Base-by-base conservation (phyloP, 2,329 filamentous ascomycete genomes). In the Cladosporium sp. region DNA sequence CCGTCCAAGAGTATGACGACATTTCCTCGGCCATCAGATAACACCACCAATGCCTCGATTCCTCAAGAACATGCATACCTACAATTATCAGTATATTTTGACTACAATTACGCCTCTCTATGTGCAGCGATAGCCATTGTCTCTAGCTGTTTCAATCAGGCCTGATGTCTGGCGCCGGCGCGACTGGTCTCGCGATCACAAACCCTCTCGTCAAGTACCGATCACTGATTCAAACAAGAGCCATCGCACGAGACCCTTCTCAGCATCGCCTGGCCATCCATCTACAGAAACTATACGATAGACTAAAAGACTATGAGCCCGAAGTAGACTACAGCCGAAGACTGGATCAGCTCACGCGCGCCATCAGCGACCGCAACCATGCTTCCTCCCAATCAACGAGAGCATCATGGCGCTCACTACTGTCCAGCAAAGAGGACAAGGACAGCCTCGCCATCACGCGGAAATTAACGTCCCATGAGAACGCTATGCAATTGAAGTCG, bases 141-240 rank as follows among this genome's bases (percentile, higher is more conserved):
- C n/a, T n/a, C n/a, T n/a, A n/a, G n/a, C n/a, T n/a, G n/a, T n/a
- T n/a, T 27, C 22, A 27, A 27, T 9, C 22, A 27, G 4, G 5
- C 22, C 9, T 27, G 5, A 60, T 60, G 58, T 53, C 58, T 55
- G 53, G 49, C 36, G 53, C 55, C 33, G 55, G 53, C 19, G 55
- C 61, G 35, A 64, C 61, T 15, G 67, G 69, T 43, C 64, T 77
- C 46, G 64, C 74, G 19, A 77, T 77, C 59, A 77, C 74, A 35
- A 89, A 91, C 62, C 87, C 86, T 3, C 71, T 91, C 53, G 80
- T 90, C 54, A 83, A 89, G 55, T 92, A 92, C 67, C 79, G 85
- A 51, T 78, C 85, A 18, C 72, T 90, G 12, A 67, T 92, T 30
- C 79, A 83, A 6, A 84, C 83, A 4, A 81, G 83, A 43, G 68